Evolutionary conservation across 2,329 filamentous ascomycete species (phyloP).

Genomic region (Huntiella moniliformis): DNA sequence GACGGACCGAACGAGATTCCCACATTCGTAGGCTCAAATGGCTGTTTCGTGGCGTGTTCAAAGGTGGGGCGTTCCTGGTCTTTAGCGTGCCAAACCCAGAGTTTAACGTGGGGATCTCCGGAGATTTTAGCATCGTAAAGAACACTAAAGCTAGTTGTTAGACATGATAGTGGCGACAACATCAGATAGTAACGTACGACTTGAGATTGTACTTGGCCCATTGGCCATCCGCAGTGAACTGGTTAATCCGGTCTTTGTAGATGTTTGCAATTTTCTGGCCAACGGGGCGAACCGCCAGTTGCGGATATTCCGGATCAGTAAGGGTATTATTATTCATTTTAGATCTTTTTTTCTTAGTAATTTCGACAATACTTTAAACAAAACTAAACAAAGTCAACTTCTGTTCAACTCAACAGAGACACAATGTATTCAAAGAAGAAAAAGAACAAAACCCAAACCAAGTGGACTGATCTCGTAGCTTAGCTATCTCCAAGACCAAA

Average conservation of each 20-base stretch:
- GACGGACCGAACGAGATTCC: constrained; percentile 77
- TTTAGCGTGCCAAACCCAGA: constrained; percentile 73
- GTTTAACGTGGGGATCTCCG: constrained; percentile 59
- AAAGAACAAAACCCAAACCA: too few species aligned
- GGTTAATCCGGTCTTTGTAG: constrained; percentile 64
- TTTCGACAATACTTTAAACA: too few species aligned
- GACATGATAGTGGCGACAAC: not conserved
- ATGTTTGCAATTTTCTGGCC: constrained; percentile 72
- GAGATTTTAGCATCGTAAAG: constrained; percentile 48
- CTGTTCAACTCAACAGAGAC: too few species aligned
- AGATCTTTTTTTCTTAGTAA: too few species aligned
- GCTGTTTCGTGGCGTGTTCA: constrained; percentile 30
- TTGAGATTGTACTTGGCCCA: constrained; percentile 58
- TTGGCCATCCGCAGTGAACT: constrained; percentile 64
- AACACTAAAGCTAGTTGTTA: constrained; percentile 30
- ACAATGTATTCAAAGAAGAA: too few species aligned
- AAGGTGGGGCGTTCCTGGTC: constrained; percentile 66
- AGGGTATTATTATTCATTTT: too few species aligned
- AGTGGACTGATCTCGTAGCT: too few species aligned
- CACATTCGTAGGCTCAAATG: constrained; percentile 52
- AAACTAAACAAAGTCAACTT: too few species aligned
- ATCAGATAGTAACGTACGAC: constrained; percentile 30
- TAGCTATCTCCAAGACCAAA: too few species aligned
- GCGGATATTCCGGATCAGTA: constrained; percentile 22
- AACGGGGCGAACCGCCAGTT: constrained; percentile 32